Conservation (phyloP, 768 basidiomycete species). For the Naganishia randhawae region DNA sequence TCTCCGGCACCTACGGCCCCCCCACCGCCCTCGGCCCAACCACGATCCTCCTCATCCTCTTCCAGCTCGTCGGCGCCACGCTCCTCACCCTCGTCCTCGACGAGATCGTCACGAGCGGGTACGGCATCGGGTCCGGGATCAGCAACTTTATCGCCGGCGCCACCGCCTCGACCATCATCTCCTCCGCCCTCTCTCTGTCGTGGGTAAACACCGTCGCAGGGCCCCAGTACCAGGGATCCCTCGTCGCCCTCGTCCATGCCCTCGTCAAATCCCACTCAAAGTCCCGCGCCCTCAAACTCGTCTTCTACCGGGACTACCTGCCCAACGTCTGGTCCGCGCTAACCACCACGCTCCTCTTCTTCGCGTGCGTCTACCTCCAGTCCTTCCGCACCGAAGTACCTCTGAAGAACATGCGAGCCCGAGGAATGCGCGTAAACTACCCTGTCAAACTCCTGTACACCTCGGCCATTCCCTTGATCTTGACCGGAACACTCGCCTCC, state of each 20-base stretch:
- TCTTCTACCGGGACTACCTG: constrained; percentile 14
- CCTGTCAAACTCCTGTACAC: constrained; percentile 20
- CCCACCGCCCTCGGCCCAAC: neutral
- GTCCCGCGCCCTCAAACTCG: neutral
- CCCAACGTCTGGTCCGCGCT: constrained; percentile 14
- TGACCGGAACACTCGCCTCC: constrained; percentile 13
- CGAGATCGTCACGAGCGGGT: constrained; percentile 13
- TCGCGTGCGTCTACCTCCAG: constrained; percentile 4
- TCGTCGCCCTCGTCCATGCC: neutral
- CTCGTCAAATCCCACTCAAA: constrained; percentile 14
- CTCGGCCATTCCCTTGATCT: constrained; percentile 3
- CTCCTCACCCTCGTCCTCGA: constrained; percentile 1
- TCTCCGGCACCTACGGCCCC: constrained; percentile 5
- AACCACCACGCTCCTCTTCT: constrained; percentile 7
- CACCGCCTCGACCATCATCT: constrained; percentile 5
- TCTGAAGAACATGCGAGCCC: constrained; percentile 16
- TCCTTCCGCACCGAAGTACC: constrained; percentile 13
- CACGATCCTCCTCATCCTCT: constrained; percentile 14
- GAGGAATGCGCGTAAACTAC: constrained; percentile 20
- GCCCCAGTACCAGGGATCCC: constrained; percentile 18
- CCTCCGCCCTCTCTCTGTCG: constrained; percentile 9
- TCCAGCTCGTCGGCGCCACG: constrained; percentile 11
- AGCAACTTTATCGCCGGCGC: constrained; percentile 22
- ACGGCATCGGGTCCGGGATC: constrained; percentile 4
- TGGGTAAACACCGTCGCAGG: constrained; percentile 7